phyloP scores from a whole-genome alignment of 768 basidiomycete genomes.

The Tylopilus felleus region DNA sequence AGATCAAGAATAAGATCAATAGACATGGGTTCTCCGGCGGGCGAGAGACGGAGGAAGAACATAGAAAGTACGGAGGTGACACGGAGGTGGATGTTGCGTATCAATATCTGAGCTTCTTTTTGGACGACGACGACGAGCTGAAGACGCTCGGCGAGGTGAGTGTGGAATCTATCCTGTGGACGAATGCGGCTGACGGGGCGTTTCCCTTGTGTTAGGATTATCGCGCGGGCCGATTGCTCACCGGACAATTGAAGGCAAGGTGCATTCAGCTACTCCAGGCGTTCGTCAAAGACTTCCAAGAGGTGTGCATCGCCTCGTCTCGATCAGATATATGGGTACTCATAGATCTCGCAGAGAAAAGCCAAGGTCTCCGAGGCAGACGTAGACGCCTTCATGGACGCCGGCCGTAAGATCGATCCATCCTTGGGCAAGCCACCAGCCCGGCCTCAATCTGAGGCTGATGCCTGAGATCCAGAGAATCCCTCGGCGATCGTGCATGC shows the following conservation, averaged over 20 bases:
- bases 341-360: conserved; percentile 53
- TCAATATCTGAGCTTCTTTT: conserved; percentile 92
- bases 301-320: conserved; percentile 38
- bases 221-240: conserved; percentile 80
- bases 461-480: not conserved
- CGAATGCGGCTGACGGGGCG: not conserved
- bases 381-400: conserved; percentile 77
- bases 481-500: not conserved
- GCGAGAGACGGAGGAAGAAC: conserved; percentile 93
- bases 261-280: conserved; percentile 82
- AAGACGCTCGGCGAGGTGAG: conserved; percentile 68
- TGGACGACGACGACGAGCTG: conserved; percentile 92
- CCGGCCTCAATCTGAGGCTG: not conserved
- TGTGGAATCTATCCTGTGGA: no score
- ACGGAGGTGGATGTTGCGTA: conserved; percentile 95
- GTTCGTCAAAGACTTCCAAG: conserved; percentile 86
- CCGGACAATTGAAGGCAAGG: conserved; percentile 85
- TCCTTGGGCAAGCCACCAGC: conserved; percentile 38
- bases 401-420: conserved; percentile 69
- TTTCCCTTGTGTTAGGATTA: conserved; percentile 64
- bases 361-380: conserved; percentile 77
- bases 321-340: not conserved
- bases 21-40: conserved; percentile 96
- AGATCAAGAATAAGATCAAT: conserved; percentile 98
- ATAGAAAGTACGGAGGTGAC: conserved; percentile 82